These are phyloP conservation scores for Apiospora saccharicola DNA, from an alignment of 2,329 filamentous ascomycete genomes.

Conservation along the genomic window DNA sequence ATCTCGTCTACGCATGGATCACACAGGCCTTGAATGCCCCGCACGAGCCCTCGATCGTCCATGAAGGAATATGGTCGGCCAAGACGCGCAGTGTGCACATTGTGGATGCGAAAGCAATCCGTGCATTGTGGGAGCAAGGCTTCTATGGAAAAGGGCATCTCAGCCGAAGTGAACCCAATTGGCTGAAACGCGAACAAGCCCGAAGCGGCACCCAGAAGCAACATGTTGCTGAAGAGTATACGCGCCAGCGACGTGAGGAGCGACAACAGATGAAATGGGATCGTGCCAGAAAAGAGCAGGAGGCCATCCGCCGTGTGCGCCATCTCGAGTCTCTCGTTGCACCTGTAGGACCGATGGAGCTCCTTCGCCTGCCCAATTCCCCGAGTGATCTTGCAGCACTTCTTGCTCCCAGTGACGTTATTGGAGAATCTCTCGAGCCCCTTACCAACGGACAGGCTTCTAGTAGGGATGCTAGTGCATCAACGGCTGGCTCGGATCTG, in stretches of 20 bases:
- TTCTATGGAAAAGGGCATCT: constrained; percentile 96
- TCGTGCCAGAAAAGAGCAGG: constrained; percentile 84
- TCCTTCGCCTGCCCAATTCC: constrained; percentile 66
- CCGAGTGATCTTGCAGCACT: constrained; percentile 43
- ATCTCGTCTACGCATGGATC: constrained; percentile 79
- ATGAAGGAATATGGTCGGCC: constrained; percentile 81
- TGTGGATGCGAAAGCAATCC: constrained; percentile 76
- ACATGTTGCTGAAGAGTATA: constrained; percentile 83
- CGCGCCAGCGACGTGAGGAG: constrained; percentile 78
- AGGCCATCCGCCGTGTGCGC: constrained; percentile 78
- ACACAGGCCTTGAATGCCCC: constrained; percentile 74
- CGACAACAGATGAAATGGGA: constrained; percentile 88
- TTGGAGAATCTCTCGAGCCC: constrained; percentile 25
- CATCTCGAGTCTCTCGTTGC: constrained; percentile 54
- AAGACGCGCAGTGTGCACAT: constrained; percentile 86
- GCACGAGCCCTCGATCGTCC: constrained; percentile 68
- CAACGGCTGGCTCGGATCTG: background rate
- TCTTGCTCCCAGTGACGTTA: constrained; percentile 30
- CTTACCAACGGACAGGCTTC: constrained; percentile 12
- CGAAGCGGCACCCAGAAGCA: constrained; percentile 68
- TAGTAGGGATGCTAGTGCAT: constrained; percentile 12
- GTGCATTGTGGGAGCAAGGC: constrained; percentile 92
- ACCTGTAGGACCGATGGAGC: constrained; percentile 55
- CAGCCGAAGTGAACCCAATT: constrained; percentile 93
- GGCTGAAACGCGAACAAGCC: constrained; percentile 84